These are phyloP conservation scores for Sclerotinia sclerotiorum DNA, from an alignment of 2,329 filamentous ascomycete genomes.

Conservation along the genomic window DNA sequence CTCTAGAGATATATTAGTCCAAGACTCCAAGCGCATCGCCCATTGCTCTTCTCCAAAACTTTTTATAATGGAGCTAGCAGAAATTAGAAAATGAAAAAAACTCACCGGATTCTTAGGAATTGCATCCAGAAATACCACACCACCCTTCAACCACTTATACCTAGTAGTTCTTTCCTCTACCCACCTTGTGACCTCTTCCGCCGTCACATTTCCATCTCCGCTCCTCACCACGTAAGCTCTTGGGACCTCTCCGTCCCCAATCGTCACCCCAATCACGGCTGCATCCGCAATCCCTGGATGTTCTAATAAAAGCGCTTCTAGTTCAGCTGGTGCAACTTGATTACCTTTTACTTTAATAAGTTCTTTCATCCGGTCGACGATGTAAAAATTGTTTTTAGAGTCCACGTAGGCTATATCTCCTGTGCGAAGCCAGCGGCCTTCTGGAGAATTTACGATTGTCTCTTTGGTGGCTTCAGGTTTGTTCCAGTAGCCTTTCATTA, in stretches of 20 bases:
- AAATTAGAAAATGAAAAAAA: background rate
- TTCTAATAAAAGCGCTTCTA: conserved; percentile 47
- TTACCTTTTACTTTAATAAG: conserved; percentile 52
- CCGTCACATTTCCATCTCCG: conserved; percentile 37
- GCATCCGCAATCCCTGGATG: conserved; percentile 47
- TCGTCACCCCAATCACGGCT: conserved; percentile 48
- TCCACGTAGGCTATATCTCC: conserved; percentile 63
- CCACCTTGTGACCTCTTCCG: conserved; percentile 54
- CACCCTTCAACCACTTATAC: conserved; percentile 69
- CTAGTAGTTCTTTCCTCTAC: conserved; percentile 59
- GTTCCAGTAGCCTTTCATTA: conserved; percentile 59
- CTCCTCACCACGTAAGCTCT: conserved; percentile 56
- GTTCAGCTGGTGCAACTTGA: conserved; percentile 50
- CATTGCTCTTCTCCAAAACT: background rate
- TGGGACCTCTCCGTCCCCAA: conserved; percentile 50
- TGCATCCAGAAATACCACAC: conserved; percentile 61
- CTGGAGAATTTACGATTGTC: conserved; percentile 62
- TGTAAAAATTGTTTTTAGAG: conserved; percentile 75
- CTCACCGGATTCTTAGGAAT: conserved; percentile 66
- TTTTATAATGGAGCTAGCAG: background rate
- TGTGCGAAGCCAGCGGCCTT: conserved; percentile 68
- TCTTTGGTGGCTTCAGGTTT: conserved; percentile 62
- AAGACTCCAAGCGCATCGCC: background rate
- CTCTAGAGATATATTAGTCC: conserved; percentile 23
- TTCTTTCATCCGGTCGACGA: conserved; percentile 65